phyloP scores from a whole-genome alignment of 1,139 yeast species.

The Suhomyces atakaporum region DNA sequence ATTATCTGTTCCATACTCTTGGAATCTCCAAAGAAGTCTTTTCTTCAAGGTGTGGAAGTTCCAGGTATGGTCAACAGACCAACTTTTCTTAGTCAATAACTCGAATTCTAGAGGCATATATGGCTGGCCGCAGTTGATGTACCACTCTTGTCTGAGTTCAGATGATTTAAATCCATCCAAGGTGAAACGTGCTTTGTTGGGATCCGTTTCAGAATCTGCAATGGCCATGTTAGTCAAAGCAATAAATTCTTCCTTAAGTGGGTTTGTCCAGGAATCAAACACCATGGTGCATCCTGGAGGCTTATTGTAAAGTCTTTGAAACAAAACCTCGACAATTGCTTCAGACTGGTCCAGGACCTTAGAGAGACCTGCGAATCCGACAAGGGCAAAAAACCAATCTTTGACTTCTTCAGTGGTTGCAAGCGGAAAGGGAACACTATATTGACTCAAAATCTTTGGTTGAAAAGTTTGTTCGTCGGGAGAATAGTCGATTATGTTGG shows the following conservation, averaged over 20 bases:
- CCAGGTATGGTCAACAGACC: slow-evolving; percentile 1
- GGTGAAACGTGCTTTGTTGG: neutral
- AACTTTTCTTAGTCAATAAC: neutral
- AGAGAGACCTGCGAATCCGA: neutral
- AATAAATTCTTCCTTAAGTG: neutral
- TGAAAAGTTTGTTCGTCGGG: too few species aligned
- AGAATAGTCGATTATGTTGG: too few species aligned
- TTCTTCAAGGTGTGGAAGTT: slow-evolving; percentile 1
- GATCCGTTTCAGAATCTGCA: neutral
- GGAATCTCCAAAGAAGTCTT: slow-evolving; percentile 1
- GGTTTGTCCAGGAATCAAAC: neutral
- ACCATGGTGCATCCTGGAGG: neutral
- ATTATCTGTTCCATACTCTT: neutral
- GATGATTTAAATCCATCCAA: too few species aligned
- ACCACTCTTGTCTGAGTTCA: neutral
- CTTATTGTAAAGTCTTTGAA: neutral
- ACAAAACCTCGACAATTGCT: neutral
- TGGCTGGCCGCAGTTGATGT: neutral
- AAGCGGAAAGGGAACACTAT: neutral
- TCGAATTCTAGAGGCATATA: neutral
- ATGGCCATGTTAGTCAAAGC: neutral
- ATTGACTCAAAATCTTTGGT: too few species aligned
- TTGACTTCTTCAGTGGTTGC: neutral
- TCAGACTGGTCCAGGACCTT: neutral
- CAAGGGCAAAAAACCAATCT: neutral